A percentile compares a stretch with the other conserved stretches of the same genome.
Evolutionary conservation across 768 basidiomycete genomes (phyloP).

Genomic region (Lactifluus pinguis): DNA sequence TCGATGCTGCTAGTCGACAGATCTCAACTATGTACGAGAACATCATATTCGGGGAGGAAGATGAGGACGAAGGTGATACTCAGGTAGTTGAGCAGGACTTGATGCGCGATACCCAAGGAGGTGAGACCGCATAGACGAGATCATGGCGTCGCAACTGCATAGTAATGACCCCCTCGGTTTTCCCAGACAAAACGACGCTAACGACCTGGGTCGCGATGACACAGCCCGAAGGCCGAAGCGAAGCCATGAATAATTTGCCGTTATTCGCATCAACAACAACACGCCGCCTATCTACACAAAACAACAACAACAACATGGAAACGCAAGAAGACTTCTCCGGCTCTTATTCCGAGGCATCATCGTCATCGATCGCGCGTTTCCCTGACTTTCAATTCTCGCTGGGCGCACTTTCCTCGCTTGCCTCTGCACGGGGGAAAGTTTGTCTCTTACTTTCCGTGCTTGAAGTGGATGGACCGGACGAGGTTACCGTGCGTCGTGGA

Average conservation of each 20-base stretch:
- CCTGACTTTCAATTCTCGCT: conserved; percentile 68
- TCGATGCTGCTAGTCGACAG: conserved; percentile 58
- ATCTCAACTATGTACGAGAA: conserved; percentile 67
- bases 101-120: neutral
- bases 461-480: conserved; percentile 71
- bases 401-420: conserved; percentile 45
- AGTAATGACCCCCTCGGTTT: neutral
- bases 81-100: conserved; percentile 5
- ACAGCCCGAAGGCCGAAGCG: neutral
- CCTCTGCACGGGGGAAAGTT: conserved; percentile 33
- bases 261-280: conserved; percentile 16
- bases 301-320: neutral
- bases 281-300: neutral
- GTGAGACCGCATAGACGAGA: neutral
- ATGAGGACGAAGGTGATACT: conserved; percentile 21
- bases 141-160: neutral
- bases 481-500: conserved; percentile 59
- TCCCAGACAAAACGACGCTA: conserved; percentile 9
- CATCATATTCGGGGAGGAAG: conserved; percentile 50
- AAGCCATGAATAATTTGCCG: neutral
- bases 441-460: conserved; percentile 55
- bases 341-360: conserved; percentile 43
- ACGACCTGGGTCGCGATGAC: conserved; percentile 13
- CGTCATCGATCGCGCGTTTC: conserved; percentile 64
- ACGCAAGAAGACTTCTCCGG: conserved; percentile 28